Evolutionary conservation across 768 basidiomycete genomes (phyloP), one percentile per base, ranked within the genome.

Genomic region (Sistotremastrum niveocremeum): DNA sequence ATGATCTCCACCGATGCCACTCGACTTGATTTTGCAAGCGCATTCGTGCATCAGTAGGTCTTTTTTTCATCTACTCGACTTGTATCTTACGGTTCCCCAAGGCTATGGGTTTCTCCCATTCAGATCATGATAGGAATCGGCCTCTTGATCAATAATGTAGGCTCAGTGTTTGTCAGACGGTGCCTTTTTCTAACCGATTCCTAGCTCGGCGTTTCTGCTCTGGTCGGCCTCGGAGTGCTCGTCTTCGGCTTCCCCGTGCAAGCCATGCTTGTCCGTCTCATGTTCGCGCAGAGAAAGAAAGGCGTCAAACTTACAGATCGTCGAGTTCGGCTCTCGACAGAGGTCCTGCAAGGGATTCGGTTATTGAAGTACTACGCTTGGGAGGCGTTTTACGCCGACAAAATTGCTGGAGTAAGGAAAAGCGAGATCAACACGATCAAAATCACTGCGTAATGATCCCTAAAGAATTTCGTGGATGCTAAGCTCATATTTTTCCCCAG

Each of bases 271-370:
- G 72, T 76, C 30, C 53, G 59, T 37, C 62, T 71, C 38, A 73
- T 81, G 65, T 72, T 77, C 54, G 55, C 50, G 7, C 73, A 76
- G 49, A 67, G 73, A 33, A 62, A 65, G 46, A 75, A 74, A 52
- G 74, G 72, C 31, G 73, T 83, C 43, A 69, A 73, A 51, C 69
- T 81, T 48, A 81, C 81, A 4, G 84, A 86, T 52, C 66, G 66
- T 42, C 72, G 83, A 8, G 76, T 84, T 7, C 64, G 80, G 9
- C 65, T 83, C 28, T 70, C 75, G 1, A 77, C 72, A 1, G 84
- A 84, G 60, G 70, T 84, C 2, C 60, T 86, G 9, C 77, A 79
- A 57, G 76, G 76, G 37, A 79, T 83, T 46, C 70, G 81, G 3
- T 65, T 80, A 4, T 68, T 83, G 53, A 83, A 83, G 59, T 62